Conservation (phyloP, 2,329 filamentous ascomycete genomes). For the Exophiala sideris region DNA sequence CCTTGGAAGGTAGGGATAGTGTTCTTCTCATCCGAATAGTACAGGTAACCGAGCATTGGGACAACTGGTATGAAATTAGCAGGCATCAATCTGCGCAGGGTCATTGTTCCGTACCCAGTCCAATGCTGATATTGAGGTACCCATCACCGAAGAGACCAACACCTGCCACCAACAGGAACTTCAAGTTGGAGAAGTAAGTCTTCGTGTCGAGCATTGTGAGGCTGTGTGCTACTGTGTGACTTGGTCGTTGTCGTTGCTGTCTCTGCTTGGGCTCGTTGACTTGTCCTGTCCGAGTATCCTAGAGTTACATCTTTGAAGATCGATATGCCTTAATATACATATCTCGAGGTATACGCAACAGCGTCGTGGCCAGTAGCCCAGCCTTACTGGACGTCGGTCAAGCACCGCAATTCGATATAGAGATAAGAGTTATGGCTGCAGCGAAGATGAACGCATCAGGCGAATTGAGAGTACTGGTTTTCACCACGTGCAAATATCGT, state of each 20-base stretch:
- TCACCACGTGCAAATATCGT: too few species aligned
- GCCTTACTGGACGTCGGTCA: too few species aligned
- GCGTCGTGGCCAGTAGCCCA: too few species aligned
- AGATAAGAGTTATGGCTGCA: too few species aligned
- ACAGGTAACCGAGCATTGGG: slow-evolving; percentile 30
- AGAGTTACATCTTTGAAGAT: too few species aligned
- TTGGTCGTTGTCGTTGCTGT: not conserved
- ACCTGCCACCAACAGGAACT: slow-evolving; percentile 28
- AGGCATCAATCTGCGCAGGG: not conserved
- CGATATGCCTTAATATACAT: too few species aligned
- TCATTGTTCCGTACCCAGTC: slow-evolving; percentile 25
- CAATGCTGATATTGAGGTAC: slow-evolving; percentile 31
- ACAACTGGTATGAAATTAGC: slow-evolving; percentile 21
- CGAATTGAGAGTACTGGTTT: too few species aligned
- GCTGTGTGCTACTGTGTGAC: not conserved
- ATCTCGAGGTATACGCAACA: too few species aligned
- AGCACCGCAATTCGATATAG: too few species aligned
- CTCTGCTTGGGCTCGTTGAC: not conserved
- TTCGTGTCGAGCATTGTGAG: slow-evolving; percentile 5
- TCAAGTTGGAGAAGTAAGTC: slow-evolving; percentile 22
- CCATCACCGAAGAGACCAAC: slow-evolving; percentile 32
- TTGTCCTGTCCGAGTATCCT: too few species aligned
- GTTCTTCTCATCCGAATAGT: slow-evolving; percentile 28
- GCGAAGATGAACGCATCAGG: too few species aligned
- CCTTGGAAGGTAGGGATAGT: slow-evolving; percentile 13